Evolutionary conservation across 345 rosid species (phyloP).

Genomic region (Dipteronia sinensis): DNA sequence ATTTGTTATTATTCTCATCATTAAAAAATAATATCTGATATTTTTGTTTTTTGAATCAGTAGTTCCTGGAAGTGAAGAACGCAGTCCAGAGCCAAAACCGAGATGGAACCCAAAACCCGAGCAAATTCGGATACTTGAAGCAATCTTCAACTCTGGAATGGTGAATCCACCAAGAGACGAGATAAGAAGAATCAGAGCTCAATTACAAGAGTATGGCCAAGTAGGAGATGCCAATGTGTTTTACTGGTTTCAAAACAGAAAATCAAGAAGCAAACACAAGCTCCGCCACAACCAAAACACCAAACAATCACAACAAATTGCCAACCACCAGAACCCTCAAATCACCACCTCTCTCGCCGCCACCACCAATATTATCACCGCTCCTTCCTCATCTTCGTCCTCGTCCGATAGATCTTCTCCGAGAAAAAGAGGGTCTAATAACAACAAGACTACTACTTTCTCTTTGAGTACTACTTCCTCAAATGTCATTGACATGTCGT

Average conservation of each 20-base stretch:
- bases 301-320: slow-evolving; percentile 36
- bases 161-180: slow-evolving; percentile 99
- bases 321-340: slow-evolving; percentile 19
- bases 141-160: slow-evolving; percentile 98
- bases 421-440: slow-evolving; percentile 16
- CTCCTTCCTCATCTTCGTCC: slow-evolving; percentile 64
- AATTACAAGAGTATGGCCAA: slow-evolving; percentile 92
- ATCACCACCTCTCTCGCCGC: slow-evolving; percentile 8
- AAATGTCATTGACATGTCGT: slow-evolving; percentile 20
- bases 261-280: slow-evolving; percentile 96
- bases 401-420: slow-evolving; percentile 69
- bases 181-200: slow-evolving; percentile 87
- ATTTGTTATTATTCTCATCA: neutral
- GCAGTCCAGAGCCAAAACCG: slow-evolving; percentile 95
- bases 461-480: slow-evolving; percentile 36
- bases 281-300: slow-evolving; percentile 66
- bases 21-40: neutral
- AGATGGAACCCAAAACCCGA: slow-evolving; percentile 99
- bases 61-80: slow-evolving; percentile 75
- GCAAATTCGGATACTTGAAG: slow-evolving; percentile 92
- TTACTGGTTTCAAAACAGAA: slow-evolving; percentile 99
- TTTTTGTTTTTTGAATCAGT: slow-evolving; percentile 19
- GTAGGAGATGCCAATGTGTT: slow-evolving; percentile 98
- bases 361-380: slow-evolving; percentile 6
- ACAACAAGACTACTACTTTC: slow-evolving; percentile 5